Base-by-base conservation (phyloP, 2,329 filamentous ascomycete genomes). In the Phymatotrichopsis omnivora region DNA sequence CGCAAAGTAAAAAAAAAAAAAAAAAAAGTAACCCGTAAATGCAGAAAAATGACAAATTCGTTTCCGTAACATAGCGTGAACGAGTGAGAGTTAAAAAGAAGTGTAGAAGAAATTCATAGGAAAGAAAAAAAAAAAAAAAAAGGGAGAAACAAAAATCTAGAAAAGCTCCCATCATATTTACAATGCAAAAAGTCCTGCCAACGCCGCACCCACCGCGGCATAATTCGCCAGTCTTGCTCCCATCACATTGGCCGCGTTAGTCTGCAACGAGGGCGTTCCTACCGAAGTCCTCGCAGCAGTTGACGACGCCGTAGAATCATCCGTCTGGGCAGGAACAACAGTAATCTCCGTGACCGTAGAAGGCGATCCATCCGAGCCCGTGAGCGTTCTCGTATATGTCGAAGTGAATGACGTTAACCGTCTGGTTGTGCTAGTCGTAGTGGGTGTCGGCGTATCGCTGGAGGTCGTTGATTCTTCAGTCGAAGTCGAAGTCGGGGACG, bases 321-420 rank as follows among this genome's bases (percentile, higher is more conserved):
- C 42, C 2, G 37, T 45, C 5, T 34, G 7, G 14, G 38, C n/a
- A 5, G 35, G 34, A 28, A 43, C 40, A 10, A 52, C 32, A 5
- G 49, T 42, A 19, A 38, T 12, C 14, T 46, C 44, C 3, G 52
- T 54, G 11, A 17, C 25, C 4, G 49, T 48, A 10, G 45, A 46
- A 12, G 33, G 34, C 23, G 38, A n/a, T 8, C 45, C 45, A 12
- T 49, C 33, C 8, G 29, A n/a, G 22, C 46, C 45, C 19, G 42
- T 47, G 35, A 52, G 29, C 3, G 45, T 54, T 25, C 17, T 49
- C n/a, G 44, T 52, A 29, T 28, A 22, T 16, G 12, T 45, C 11
- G 29, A 27, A 22, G 49, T 54, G 10, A 27, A 35, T 5, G 35
- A 47, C 8, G 33, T 51, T 3, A 50, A 53, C 8, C 38, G 27